phyloP scores from a whole-genome alignment of 805 yeast genomes.

The Yamadazyma endophytica region DNA sequence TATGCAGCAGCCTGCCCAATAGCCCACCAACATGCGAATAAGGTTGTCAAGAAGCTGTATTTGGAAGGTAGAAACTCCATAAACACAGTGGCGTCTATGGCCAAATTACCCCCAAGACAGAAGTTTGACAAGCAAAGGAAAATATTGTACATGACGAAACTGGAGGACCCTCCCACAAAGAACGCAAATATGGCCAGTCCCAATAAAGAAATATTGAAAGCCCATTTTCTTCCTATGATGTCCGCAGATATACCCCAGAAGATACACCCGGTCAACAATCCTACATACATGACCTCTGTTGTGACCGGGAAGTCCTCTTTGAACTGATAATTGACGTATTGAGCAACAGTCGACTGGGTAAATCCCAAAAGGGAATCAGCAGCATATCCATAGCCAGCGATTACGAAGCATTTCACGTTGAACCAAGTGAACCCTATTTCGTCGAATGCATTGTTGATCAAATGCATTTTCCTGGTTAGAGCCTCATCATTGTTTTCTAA shows the following conservation, averaged over 20 bases:
- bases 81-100: constrained; percentile 24
- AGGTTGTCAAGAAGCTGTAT: constrained; percentile 21
- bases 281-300: constrained; percentile 35
- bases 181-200: constrained; percentile 19
- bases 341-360: constrained; percentile 44
- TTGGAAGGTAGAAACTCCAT: constrained; percentile 24
- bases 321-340: constrained; percentile 46
- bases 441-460: constrained; percentile 28
- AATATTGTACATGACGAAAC: constrained; percentile 21
- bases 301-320: constrained; percentile 40
- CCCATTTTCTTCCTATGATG: constrained; percentile 49
- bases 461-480: constrained; percentile 19
- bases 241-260: constrained; percentile 57
- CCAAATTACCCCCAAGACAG: constrained; percentile 26
- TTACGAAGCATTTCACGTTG: constrained; percentile 45
- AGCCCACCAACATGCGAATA: constrained; percentile 56
- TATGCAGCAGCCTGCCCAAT: constrained; percentile 54
- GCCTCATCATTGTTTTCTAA: constrained; percentile 7
- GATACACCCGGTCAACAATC: constrained; percentile 48
- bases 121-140: constrained; percentile 19
- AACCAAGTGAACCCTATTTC: constrained; percentile 49
- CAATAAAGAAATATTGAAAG: constrained; percentile 35
- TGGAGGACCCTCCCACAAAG: constrained; percentile 22
- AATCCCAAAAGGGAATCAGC: constrained; percentile 50
- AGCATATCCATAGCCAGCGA: constrained; percentile 56